Evolutionary conservation across 2,329 filamentous ascomycete genomes (phyloP).

Genomic region (Nectriaceae sp.): DNA sequence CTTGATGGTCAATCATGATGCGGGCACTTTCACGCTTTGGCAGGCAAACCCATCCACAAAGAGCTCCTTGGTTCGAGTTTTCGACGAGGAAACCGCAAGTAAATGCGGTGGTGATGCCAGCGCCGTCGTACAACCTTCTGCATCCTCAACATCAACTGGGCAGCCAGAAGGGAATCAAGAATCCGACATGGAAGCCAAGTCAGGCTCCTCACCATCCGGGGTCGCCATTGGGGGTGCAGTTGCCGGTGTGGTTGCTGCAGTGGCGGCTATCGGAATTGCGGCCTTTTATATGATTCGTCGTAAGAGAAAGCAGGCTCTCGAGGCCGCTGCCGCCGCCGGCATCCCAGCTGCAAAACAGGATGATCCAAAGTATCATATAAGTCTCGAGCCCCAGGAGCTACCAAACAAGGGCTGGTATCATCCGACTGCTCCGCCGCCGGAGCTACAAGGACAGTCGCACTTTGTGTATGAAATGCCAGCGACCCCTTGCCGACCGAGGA

Average conservation of each 20-base stretch:
- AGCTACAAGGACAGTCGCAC: slow-evolving; percentile 11
- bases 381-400: slow-evolving; percentile 7
- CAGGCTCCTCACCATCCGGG: slow-evolving; percentile 1
- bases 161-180: neutral
- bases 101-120: slow-evolving; percentile 9
- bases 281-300: slow-evolving; percentile 2
- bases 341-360: neutral
- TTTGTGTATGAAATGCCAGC: slow-evolving; percentile 18
- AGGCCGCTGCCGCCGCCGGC: neutral
- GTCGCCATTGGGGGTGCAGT: slow-evolving; percentile 12
- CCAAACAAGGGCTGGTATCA: too few relatives aligned
- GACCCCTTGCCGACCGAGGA: too few relatives aligned
- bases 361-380: slow-evolving; percentile 1
- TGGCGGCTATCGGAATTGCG: slow-evolving; percentile 3
- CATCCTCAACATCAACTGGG: neutral
- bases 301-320: neutral
- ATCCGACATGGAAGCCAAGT: neutral
- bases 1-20: slow-evolving; percentile 38
- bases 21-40: slow-evolving; percentile 36
- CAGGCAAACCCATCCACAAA: slow-evolving; percentile 30
- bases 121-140: slow-evolving; percentile 14
- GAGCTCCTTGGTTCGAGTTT: slow-evolving; percentile 10
- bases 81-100: slow-evolving; percentile 6
- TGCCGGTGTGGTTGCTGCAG: slow-evolving; percentile 1
- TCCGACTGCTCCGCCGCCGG: neutral